Conservation (phyloP, 805 yeast genomes). For the Brettanomyces custersianus region DNA sequence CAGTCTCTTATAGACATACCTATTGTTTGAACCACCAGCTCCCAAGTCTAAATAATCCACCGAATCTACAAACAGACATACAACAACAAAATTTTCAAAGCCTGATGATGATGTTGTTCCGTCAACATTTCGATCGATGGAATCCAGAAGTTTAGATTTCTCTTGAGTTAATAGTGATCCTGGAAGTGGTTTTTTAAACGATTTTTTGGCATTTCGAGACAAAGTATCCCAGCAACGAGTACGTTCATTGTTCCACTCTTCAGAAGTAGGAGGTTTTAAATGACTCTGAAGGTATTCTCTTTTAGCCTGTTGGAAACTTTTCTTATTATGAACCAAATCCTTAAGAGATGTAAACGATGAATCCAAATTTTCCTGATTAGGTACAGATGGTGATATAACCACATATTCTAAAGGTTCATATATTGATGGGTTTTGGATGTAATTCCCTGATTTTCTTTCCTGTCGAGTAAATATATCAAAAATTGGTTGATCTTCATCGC, state of each 20-base stretch:
- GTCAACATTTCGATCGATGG: constrained; percentile 75
- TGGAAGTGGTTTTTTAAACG: constrained; percentile 69
- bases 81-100: constrained; percentile 57
- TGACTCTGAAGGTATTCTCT: constrained; percentile 1
- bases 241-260: constrained; percentile 65
- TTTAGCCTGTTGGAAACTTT: constrained; percentile 3
- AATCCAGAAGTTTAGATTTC: constrained; percentile 51
- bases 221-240: constrained; percentile 53
- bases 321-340: constrained; percentile 6
- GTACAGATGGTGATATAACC: constrained; percentile 11
- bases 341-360: constrained; percentile 9
- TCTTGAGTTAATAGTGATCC: constrained; percentile 49
- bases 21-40: constrained; percentile 36
- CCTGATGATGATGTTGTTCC: constrained; percentile 50
- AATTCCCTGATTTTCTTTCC: background rate
- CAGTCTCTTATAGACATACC: constrained; percentile 42
- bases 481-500: background rate
- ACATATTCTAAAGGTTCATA: constrained; percentile 11
- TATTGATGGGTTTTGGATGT: background rate
- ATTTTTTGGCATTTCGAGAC: constrained; percentile 50
- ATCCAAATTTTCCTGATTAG: constrained; percentile 4
- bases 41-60: constrained; percentile 64
- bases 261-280: constrained; percentile 35
- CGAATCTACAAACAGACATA: constrained; percentile 57
- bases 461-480: background rate